Evolutionary conservation across 768 basidiomycete genomes (phyloP).

Genomic region (Tricholoma sp.): DNA sequence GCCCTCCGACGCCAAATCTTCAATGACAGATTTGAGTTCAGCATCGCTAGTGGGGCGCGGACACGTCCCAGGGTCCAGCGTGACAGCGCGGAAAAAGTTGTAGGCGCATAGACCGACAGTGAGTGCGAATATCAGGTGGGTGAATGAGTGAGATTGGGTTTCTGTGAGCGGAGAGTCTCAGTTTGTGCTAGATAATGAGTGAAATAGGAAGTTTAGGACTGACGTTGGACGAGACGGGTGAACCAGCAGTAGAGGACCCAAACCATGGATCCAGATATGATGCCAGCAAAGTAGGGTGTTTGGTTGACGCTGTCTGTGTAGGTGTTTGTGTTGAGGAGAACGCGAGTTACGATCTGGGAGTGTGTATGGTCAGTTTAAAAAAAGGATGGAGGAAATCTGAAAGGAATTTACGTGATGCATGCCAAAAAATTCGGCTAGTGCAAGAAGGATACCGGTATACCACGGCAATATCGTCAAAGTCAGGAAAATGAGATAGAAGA

Average conservation of each 20-base stretch:
- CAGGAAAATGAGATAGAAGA: constrained; percentile 79
- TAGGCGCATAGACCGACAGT: constrained; percentile 68
- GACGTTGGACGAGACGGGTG: constrained; percentile 69
- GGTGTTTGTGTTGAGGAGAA: constrained; percentile 74
- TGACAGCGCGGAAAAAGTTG: constrained; percentile 89
- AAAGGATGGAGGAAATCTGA: constrained; percentile 5
- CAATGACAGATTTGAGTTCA: constrained; percentile 87
- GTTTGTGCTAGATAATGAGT: constrained; percentile 27
- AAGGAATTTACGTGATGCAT: constrained; percentile 78
- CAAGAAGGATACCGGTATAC: constrained; percentile 83
- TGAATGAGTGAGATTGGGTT: constrained; percentile 68
- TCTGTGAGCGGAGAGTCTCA: constrained; percentile 35
- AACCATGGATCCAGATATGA: constrained; percentile 79
- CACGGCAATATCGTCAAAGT: constrained; percentile 82
- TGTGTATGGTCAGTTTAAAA: constrained; percentile 1
- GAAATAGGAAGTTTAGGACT: constrained; percentile 17
- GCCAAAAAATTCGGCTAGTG: constrained; percentile 81
- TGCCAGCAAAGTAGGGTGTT: constrained; percentile 91
- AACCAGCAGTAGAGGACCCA: constrained; percentile 88
- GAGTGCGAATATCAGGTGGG: constrained; percentile 75
- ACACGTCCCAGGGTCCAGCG: constrained; percentile 85
- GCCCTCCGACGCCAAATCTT: constrained; percentile 84
- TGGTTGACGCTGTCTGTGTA: constrained; percentile 81
- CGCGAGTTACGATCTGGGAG: constrained; percentile 71
- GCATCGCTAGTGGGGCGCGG: constrained; percentile 77